phyloP scores from a whole-genome alignment of 2,329 filamentous ascomycete species.

The Penicillium glabrum region DNA sequence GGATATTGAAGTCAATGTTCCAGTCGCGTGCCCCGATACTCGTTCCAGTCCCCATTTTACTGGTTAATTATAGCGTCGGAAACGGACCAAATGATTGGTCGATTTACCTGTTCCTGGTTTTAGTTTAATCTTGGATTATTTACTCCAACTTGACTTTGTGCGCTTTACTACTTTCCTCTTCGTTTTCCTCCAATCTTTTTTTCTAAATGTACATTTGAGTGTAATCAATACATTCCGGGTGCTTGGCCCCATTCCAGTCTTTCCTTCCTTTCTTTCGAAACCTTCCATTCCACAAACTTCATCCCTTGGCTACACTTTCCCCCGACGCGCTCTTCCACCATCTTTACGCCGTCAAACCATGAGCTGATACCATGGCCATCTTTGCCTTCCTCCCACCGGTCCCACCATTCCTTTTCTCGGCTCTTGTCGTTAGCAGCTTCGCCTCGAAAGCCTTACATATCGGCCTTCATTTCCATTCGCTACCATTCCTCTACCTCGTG shows the following conservation, averaged over 20 bases:
- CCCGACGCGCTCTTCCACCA: background rate
- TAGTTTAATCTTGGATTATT: background rate
- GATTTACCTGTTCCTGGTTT: background rate
- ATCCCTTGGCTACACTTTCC: background rate
- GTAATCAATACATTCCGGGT: background rate
- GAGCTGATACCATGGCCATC: constrained; percentile 25
- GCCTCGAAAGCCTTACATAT: constrained; percentile 36
- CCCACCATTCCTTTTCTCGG: constrained; percentile 28
- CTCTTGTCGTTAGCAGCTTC: constrained; percentile 32
- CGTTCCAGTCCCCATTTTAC: background rate
- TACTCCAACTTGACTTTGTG: background rate
- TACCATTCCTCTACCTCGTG: constrained; percentile 34
- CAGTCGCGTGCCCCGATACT: constrained; percentile 1
- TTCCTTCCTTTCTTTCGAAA: background rate
- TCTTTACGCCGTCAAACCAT: constrained; percentile 10
- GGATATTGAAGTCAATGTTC: background rate
- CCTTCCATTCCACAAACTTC: constrained; percentile 1
- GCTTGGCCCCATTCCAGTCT: background rate
- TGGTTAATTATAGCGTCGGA: background rate
- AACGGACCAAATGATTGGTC: background rate
- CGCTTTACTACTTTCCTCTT: background rate
- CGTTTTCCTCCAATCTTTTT: background rate
- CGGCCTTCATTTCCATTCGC: constrained; percentile 31
- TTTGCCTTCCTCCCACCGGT: constrained; percentile 18
- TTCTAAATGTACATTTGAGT: background rate